These are phyloP conservation scores for Leccinum truebloodii DNA, from an alignment of 768 basidiomycete genomes.

Conservation along the genomic window DNA sequence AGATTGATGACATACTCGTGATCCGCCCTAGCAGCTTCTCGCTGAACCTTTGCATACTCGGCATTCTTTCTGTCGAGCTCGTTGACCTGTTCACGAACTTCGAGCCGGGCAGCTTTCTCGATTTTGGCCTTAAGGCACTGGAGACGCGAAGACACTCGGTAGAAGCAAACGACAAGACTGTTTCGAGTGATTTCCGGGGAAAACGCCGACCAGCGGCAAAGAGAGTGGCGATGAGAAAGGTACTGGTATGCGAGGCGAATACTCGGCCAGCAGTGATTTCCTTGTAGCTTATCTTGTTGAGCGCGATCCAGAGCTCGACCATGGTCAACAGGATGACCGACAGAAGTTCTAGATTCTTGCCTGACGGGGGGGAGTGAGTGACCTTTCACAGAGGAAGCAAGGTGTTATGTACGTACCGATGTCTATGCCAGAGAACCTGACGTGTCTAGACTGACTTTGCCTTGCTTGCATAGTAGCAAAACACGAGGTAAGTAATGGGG, in stretches of 20 bases:
- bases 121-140: slow-evolving; percentile 31
- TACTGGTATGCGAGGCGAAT: slow-evolving; percentile 31
- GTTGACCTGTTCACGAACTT: background rate
- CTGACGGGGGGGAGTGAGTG: too few species aligned
- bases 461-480: too few species aligned
- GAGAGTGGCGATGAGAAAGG: slow-evolving; percentile 31
- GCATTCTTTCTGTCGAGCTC: background rate
- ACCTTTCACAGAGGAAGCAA: too few species aligned
- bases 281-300: slow-evolving; percentile 27
- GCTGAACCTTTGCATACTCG: background rate
- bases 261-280: slow-evolving; percentile 32
- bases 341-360: slow-evolving; percentile 33
- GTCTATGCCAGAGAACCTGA: too few species aligned
- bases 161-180: slow-evolving; percentile 39
- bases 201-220: slow-evolving; percentile 33
- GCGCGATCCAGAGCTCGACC: slow-evolving; percentile 36
- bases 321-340: slow-evolving; percentile 41
- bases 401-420: too few species aligned
- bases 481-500: too few species aligned
- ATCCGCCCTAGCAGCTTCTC: background rate
- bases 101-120: slow-evolving; percentile 5
- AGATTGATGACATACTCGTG: background rate
- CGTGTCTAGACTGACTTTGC: too few species aligned
- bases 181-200: slow-evolving; percentile 9
- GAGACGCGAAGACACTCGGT: slow-evolving; percentile 22